Percentiles rank a stretch among this genome's conserved stretches.
Evolutionary conservation across 805 yeast species (phyloP).

Genomic region (Kluyveromyces siamensis): DNA sequence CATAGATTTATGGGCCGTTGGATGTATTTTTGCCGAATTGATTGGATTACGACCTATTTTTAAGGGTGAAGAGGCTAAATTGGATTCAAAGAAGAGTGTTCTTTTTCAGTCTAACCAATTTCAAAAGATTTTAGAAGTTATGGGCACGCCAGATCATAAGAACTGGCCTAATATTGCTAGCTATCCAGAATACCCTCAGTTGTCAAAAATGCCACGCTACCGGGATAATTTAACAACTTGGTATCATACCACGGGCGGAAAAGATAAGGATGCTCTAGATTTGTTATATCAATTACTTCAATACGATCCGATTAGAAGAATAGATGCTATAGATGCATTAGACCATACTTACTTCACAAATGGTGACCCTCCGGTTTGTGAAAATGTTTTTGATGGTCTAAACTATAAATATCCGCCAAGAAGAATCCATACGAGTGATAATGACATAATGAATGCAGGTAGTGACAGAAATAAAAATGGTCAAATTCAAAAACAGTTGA

Average conservation of each 20-base stretch:
- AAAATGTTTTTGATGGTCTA: conserved; percentile 73
- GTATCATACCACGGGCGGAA: conserved; percentile 78
- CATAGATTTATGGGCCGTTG: conserved; percentile 91
- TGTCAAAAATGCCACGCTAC: conserved; percentile 51
- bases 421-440: conserved; percentile 79
- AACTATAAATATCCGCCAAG: conserved; percentile 73
- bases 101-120: conserved; percentile 93
- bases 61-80: conserved; percentile 95
- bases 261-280: conserved; percentile 57
- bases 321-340: conserved; percentile 71
- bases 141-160: conserved; percentile 78
- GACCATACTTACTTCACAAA: conserved; percentile 63
- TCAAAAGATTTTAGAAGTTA: conserved; percentile 81
- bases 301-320: conserved; percentile 74
- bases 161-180: conserved; percentile 71
- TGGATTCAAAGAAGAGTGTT: conserved; percentile 85
- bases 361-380: conserved; percentile 57
- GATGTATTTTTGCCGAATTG: conserved; percentile 88
- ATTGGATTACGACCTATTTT: conserved; percentile 85
- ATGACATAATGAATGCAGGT: conserved; percentile 47
- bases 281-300: conserved; percentile 56
- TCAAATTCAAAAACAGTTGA: conserved; percentile 12
- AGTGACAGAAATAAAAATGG: conserved; percentile 13
- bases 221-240: conserved; percentile 59
- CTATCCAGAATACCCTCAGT: conserved; percentile 75